Evolutionary conservation across 2,329 filamentous ascomycete species (phyloP), one percentile per base, ranked within the genome.

Genomic region (Aspergillus ochraceus): DNA sequence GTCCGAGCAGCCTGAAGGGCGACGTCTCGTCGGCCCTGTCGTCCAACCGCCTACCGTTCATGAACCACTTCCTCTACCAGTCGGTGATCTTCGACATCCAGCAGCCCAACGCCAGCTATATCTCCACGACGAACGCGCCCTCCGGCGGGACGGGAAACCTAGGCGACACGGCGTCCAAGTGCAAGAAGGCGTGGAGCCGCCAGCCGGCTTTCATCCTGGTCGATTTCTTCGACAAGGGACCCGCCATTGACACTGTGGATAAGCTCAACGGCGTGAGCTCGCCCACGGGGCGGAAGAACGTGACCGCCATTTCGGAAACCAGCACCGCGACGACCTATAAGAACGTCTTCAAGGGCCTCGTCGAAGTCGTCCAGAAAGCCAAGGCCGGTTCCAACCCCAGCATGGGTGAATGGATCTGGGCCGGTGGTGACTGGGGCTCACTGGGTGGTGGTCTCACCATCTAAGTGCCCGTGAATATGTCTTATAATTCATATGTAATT

Each of bases 31-130:
- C 72, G 1, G 90, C 88, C 1, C 70, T 90, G 26, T 70, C 79
- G 0, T 80, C 81, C 1, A 84, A 84, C 66, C 83, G 86, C 67
- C 82, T 95, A 72, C 86, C 90, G 26, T 79, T 95, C 10, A 83
- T 91, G 79, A 95, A 95, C 80, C 91, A 95, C 78, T 94, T 95
- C 79, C 83, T 89, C 55, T 88, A 93, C 78, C 59, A 76, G 71
- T 5, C 71, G 86, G 55, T 57, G 22, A 73, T 80, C 19, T 74
- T 82, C 4, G 80, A 80, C 60, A 84, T 91, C 67, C 76, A 84
- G 64, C 78, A 86, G 46, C 89, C 89, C 2, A 84, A 89, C 65
- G 79, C 83, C n/a, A 80, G 77, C 63, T 80, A 84, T 66, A 83
- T 90, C 64, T 76, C 77, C 9, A 84, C 80, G 10, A 91, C 90